Conservation (phyloP, 2,329 filamentous ascomycete species). For the Helotiales sp. region DNA sequence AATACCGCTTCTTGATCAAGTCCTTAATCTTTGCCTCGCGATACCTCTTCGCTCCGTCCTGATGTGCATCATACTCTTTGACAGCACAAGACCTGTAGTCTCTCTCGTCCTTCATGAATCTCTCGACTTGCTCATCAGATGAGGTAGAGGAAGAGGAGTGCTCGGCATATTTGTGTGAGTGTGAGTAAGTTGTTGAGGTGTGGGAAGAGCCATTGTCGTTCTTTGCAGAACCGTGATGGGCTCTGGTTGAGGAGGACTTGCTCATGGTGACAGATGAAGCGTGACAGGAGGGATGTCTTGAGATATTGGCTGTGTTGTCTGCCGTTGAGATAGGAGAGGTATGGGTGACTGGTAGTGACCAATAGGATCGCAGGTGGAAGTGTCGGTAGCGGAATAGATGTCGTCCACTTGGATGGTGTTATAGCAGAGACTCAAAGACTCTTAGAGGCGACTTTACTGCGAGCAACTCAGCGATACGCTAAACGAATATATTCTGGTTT, state of each 20-base stretch:
- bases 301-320: too few relatives aligned
- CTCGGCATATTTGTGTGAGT: slow-evolving; percentile 32
- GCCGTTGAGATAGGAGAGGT: too few relatives aligned
- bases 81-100: slow-evolving; percentile 21
- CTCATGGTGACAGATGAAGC: background rate
- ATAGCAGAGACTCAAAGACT: background rate
- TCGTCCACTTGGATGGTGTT: background rate
- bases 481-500: too few relatives aligned
- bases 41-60: slow-evolving; percentile 12
- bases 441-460: too few relatives aligned
- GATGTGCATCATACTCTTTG: slow-evolving; percentile 21
- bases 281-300: background rate
- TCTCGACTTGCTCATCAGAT: slow-evolving; percentile 1
- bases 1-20: slow-evolving; percentile 11
- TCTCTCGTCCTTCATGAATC: slow-evolving; percentile 18
- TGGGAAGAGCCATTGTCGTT: background rate
- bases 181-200: background rate
- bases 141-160: background rate
- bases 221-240: slow-evolving; percentile 12
- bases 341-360: too few relatives aligned
- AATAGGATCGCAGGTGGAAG: too few relatives aligned
- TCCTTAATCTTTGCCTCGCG: slow-evolving; percentile 12
- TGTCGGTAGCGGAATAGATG: background rate
- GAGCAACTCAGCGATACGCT: too few relatives aligned
- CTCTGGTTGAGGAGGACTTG: slow-evolving; percentile 14